Base-by-base conservation (phyloP, 371 early-diverging fungal species). In the Haplosporangium sp. region DNA sequence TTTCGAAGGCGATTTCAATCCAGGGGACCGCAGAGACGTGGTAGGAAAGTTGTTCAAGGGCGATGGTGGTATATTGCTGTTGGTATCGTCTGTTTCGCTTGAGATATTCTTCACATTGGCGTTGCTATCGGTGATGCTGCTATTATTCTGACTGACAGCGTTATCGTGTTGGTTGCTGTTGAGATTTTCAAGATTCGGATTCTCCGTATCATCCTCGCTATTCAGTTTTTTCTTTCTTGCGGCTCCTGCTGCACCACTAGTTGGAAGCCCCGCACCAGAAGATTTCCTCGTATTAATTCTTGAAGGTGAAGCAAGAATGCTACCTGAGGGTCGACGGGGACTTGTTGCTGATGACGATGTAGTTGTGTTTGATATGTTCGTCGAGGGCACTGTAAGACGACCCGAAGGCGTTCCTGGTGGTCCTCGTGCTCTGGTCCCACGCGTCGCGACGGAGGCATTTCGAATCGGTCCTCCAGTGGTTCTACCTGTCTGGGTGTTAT, bases 1-100 rank as follows among this genome's bases (percentile, higher is more conserved):
- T 45, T 67, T 69, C n/a, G 76, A 46, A 1, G 76, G 76, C 6
- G 76, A 75, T 45, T 55, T 75, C 40, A 69, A 8, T 0, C 59
- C 62, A 6, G 76, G 76, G 8, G 76, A 75, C 20, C 66, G 62
- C 38, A 75, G 36, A 12, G 40, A 21, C 11, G 65, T 18, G 36
- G 16, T n/a, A 46, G 46, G 46, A 46, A 52, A 13, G 38, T 41
- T 29, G 53, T 61, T 29, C 50, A 46, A 3, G 50, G 60, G n/a
- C 42, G 51, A 4, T 37, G 59, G 6, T 23, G 52, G 36, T 54
- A 51, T 40, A 42, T 54, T 43, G 23, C 21, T 45, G 43, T 13
- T 14, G 43, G 18, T 21, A 18, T 37, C 37, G 42, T 57, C 13
- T 37, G 12, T 59, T 7, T 47, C 63, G 40, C 29, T 38, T 13